Conservation (phyloP, 306 rosid species). For the barrel medic (Medicago truncatula) region DNA sequence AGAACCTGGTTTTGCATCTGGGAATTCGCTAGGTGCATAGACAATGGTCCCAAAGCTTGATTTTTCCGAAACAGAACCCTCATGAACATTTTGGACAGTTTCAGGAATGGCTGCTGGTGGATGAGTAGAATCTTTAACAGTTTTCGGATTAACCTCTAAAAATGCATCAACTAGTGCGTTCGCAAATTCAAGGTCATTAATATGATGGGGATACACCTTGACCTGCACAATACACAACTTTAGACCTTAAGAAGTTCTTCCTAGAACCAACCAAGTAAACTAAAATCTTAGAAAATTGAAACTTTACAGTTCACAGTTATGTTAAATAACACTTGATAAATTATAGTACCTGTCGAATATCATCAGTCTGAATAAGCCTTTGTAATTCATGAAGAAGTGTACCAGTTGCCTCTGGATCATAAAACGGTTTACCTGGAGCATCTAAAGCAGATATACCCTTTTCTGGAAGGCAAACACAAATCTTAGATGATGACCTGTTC, state of each 20-base stretch:
- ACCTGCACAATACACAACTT: conserved; percentile 60
- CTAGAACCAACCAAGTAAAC: conserved; percentile 25
- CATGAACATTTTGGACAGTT: conserved; percentile 44
- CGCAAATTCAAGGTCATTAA: conserved; percentile 80
- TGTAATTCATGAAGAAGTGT: conserved; percentile 71
- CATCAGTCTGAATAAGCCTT: conserved; percentile 63
- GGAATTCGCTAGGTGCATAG: conserved; percentile 71
- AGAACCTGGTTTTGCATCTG: conserved; percentile 87
- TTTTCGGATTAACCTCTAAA: conserved; percentile 64
- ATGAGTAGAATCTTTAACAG: conserved; percentile 44
- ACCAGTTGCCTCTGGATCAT: conserved; percentile 75
- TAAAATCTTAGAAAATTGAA: conserved; percentile 23
- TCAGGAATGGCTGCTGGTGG: conserved; percentile 46
- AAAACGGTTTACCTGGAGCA: conserved; percentile 77
- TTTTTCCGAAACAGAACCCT: conserved; percentile 46
- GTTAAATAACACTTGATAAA: conserved; percentile 20
- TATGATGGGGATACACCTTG: conserved; percentile 75
- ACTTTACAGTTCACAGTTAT: conserved; percentile 2
- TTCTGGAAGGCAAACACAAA: conserved; percentile 82
- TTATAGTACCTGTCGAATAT: conserved; percentile 62
- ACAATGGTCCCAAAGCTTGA: conserved; percentile 47
- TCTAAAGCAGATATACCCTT: conserved; percentile 94
- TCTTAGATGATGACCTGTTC: conserved; percentile 67
- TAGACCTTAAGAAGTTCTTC: conserved; percentile 5
- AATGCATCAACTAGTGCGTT: conserved; percentile 81